phyloP scores from a whole-genome alignment of 2,329 filamentous ascomycete species.

The Sordariomycetes sp. region DNA sequence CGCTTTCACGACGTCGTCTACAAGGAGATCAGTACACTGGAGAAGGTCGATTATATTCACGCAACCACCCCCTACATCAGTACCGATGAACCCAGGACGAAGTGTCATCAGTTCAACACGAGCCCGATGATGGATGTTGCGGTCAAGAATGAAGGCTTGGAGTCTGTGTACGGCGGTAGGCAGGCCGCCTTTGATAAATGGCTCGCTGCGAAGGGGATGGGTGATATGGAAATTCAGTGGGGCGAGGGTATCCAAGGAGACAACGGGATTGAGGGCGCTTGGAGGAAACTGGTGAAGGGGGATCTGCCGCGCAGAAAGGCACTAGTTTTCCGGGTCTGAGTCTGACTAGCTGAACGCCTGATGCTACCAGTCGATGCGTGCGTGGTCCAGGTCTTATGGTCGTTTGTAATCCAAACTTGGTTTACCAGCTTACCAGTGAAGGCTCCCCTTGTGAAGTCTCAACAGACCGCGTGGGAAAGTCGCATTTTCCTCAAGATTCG shows the following conservation, averaged over 20 bases:
- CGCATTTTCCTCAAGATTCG: too few species aligned
- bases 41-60: not conserved
- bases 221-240: conserved; percentile 4
- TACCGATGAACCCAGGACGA: not conserved
- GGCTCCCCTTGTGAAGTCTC: too few species aligned
- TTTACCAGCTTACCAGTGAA: too few species aligned
- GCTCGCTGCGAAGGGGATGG: not conserved
- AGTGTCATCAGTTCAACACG: conserved; percentile 6
- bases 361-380: too few species aligned
- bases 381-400: too few species aligned
- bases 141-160: conserved; percentile 2
- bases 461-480: too few species aligned
- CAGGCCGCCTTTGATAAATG: conserved; percentile 5
- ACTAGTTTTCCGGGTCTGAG: not conserved
- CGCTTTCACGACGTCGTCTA: conserved; percentile 3
- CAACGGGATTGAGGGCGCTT: conserved; percentile 3
- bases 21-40: not conserved
- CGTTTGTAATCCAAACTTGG: too few species aligned
- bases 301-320: not conserved
- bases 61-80: conserved; percentile 1
- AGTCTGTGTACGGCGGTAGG: not conserved
- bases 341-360: too few species aligned
- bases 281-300: not conserved
- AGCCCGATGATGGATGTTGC: conserved; percentile 7
- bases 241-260: conserved; percentile 5